phyloP scores from a whole-genome alignment of 2,329 filamentous ascomycete species.

The Chaetothyriales sp. region DNA sequence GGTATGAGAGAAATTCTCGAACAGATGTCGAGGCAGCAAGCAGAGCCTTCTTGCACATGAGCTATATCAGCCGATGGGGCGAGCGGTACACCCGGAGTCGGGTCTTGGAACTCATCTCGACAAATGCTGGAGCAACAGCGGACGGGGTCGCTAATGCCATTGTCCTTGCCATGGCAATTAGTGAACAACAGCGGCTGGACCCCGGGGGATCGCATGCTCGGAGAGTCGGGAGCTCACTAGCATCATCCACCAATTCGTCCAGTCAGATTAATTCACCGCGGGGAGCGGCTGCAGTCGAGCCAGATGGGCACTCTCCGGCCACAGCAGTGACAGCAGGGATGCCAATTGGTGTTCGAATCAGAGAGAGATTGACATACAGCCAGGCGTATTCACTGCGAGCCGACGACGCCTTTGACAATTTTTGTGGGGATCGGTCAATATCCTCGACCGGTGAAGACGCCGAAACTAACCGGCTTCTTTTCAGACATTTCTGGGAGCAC shows the following conservation, averaged over 20 bases:
- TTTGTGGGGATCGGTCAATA: not conserved
- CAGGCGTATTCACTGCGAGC: not conserved
- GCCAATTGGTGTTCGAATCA: not conserved
- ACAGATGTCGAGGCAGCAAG: not conserved
- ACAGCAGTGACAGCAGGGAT: conserved; percentile 21
- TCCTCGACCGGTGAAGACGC: not conserved
- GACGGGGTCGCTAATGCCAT: not conserved
- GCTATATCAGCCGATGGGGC: not conserved
- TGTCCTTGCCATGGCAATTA: not conserved
- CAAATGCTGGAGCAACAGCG: not conserved
- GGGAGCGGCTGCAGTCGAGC: not conserved
- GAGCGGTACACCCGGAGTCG: not conserved
- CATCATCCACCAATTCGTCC: not conserved
- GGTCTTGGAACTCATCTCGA: not conserved
- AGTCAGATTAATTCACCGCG: not conserved
- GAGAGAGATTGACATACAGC: not conserved
- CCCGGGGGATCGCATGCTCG: too few relatives aligned
- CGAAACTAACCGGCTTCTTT: not conserved
- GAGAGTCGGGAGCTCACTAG: not conserved
- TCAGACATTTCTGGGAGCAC: not conserved
- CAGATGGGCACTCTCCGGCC: conserved; percentile 13
- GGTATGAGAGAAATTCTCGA: not conserved
- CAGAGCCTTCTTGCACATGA: not conserved
- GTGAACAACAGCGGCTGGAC: not conserved
- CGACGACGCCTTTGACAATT: not conserved